Percentiles rank a stretch among this genome's conserved stretches.
Conservation (phyloP, 495 filamentous ascomycete species). For the Penicillium taxi region DNA sequence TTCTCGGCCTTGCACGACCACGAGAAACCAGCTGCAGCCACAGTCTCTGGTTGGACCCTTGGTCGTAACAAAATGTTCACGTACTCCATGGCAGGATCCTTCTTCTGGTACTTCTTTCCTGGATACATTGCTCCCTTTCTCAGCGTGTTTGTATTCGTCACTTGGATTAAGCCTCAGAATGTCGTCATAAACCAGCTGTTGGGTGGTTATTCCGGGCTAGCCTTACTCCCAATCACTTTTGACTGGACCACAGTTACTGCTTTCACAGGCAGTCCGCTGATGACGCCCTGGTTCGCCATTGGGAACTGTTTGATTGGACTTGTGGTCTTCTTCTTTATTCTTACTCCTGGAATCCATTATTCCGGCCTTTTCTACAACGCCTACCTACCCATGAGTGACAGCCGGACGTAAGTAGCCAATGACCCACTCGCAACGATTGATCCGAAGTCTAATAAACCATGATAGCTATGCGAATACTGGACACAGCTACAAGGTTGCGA, state of each 20-base stretch:
- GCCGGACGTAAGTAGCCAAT: too few relatives aligned
- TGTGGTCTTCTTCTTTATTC: constrained; percentile 46
- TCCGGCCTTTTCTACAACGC: constrained; percentile 41
- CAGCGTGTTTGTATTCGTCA: constrained; percentile 40
- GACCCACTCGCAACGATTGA: too few relatives aligned
- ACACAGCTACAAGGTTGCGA: constrained; percentile 42
- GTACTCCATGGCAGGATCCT: constrained; percentile 49
- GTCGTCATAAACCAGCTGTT: constrained; percentile 50
- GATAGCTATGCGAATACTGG: constrained; percentile 53
- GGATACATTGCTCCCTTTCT: constrained; percentile 41
- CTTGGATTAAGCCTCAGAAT: constrained; percentile 46
- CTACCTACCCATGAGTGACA: constrained; percentile 49
- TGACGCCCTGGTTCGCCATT: constrained; percentile 61
- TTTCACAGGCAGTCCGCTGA: constrained; percentile 58
- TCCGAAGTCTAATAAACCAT: too few relatives aligned
- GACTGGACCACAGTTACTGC: constrained; percentile 64
- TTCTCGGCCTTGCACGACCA: constrained; percentile 68
- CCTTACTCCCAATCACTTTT: constrained; percentile 54
- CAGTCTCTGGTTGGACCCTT: constrained; percentile 57
- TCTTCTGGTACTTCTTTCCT: constrained; percentile 56
- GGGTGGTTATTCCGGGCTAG: constrained; percentile 52
- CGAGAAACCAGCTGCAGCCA: constrained; percentile 45
- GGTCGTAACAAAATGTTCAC: constrained; percentile 60
- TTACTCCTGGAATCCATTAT: constrained; percentile 46
- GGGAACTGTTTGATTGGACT: constrained; percentile 51